Percentiles rank a stretch among this genome's conserved stretches.
phyloP scores from a whole-genome alignment of 2,329 filamentous ascomycete species.

The Phaeosphaeria sp. region DNA sequence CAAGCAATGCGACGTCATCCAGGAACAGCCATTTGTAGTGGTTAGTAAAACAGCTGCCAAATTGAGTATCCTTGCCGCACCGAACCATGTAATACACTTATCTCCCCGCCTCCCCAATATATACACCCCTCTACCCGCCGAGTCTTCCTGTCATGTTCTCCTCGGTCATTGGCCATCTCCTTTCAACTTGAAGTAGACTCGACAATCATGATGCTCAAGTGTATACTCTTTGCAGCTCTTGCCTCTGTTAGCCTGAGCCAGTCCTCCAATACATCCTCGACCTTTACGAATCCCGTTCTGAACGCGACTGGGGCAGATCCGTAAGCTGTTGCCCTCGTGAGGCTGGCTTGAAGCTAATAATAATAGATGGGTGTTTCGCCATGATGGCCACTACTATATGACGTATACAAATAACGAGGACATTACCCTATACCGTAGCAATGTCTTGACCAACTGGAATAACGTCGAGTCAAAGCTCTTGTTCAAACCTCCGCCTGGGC shows the following conservation, averaged over 20 bases:
- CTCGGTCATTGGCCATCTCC: not conserved
- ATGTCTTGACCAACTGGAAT: conserved; percentile 53
- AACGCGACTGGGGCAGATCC: conserved; percentile 53
- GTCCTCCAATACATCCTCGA: conserved; percentile 26
- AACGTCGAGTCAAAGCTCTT: conserved; percentile 52
- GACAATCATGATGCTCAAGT: conserved; percentile 23
- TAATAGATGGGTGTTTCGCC: conserved; percentile 51
- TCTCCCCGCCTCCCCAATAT: not conserved
- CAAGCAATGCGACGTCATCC: conserved; percentile 2
- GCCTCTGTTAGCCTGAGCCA: conserved; percentile 25
- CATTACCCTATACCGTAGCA: conserved; percentile 52
- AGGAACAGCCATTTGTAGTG: not conserved
- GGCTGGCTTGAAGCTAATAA: not conserved
- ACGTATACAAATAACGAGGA: conserved; percentile 54
- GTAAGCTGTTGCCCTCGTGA: conserved; percentile 23
- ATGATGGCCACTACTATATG: conserved; percentile 54
- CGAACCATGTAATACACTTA: not conserved
- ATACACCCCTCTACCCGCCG: not conserved
- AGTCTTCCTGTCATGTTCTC: not conserved
- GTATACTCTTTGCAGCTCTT: conserved; percentile 24
- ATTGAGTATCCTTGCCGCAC: not conserved
- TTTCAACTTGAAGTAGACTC: not conserved
- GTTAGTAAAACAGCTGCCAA: not conserved
- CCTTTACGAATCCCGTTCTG: conserved; percentile 56
- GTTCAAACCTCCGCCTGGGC: conserved; percentile 50